Evolutionary conservation across 768 basidiomycete genomes (phyloP).

Genomic region (Suillus bovinus): DNA sequence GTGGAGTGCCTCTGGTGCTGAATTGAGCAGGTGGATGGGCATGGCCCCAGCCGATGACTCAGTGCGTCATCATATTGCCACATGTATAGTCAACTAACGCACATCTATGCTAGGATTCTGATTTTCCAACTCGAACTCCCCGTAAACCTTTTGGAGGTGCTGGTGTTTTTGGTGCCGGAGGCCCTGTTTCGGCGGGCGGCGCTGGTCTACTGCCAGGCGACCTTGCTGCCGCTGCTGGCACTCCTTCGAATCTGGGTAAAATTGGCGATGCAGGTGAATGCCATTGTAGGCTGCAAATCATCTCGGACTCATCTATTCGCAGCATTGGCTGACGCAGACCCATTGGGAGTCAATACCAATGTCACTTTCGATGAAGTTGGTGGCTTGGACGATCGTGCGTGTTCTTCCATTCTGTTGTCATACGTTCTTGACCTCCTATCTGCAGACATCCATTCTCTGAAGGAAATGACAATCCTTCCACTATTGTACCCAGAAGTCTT

Average conservation of each 20-base stretch:
- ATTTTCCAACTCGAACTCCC: constrained; percentile 64
- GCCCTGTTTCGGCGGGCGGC: constrained; percentile 46
- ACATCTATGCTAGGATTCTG: constrained; percentile 59
- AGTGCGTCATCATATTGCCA: constrained; percentile 37
- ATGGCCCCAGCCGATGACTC: constrained; percentile 71
- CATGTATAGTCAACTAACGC: constrained; percentile 3
- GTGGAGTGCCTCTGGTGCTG: constrained; percentile 80
- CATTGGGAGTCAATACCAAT: constrained; percentile 88
- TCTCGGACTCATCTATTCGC: constrained; percentile 9
- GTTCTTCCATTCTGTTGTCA: not conserved
- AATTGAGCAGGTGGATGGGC: constrained; percentile 77
- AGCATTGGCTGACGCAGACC: constrained; percentile 95
- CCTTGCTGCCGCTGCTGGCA: constrained; percentile 64
- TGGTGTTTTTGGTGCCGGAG: constrained; percentile 47
- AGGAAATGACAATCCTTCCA: constrained; percentile 98
- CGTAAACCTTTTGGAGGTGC: constrained; percentile 60
- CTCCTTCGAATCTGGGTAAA: constrained; percentile 84
- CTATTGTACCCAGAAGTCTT: constrained; percentile 96
- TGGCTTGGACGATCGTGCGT: constrained; percentile 88
- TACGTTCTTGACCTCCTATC: constrained; percentile 5
- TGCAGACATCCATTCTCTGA: constrained; percentile 90
- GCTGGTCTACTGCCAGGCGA: constrained; percentile 65
- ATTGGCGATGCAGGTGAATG: constrained; percentile 69
- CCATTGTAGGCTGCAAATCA: constrained; percentile 17
- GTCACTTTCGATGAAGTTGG: constrained; percentile 98